phyloP scores from a whole-genome alignment of 495 filamentous ascomycete species.

The Corynascus novoguineensis region DNA sequence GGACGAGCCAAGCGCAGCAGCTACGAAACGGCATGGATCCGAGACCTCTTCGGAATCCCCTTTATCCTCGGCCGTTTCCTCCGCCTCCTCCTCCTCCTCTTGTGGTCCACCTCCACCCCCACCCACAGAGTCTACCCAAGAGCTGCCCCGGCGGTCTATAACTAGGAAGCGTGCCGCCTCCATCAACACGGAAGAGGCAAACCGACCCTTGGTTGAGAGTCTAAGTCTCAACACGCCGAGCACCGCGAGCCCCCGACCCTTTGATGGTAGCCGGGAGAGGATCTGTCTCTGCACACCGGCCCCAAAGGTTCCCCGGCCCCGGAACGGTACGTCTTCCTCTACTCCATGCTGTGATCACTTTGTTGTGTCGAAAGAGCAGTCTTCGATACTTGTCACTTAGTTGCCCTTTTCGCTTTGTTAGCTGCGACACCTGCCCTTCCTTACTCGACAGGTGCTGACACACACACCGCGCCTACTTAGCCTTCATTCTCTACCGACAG shows the following conservation, averaged over 20 bases:
- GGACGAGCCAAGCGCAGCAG: constrained; percentile 5
- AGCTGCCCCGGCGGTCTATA: constrained; percentile 18
- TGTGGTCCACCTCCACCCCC: not conserved
- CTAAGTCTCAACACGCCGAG: constrained; percentile 36
- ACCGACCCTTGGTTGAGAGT: constrained; percentile 38
- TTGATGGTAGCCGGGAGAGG: constrained; percentile 36
- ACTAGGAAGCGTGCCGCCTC: constrained; percentile 44
- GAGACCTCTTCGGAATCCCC: constrained; percentile 2
- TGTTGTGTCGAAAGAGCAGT: not conserved
- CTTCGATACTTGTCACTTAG: constrained; percentile 19
- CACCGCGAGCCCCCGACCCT: constrained; percentile 24
- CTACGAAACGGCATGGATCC: constrained; percentile 8
- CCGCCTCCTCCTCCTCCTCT: no score
- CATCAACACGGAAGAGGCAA: constrained; percentile 44
- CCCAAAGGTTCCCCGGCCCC: constrained; percentile 86
- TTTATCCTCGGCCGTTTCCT: no score
- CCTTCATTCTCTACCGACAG: constrained; percentile 96
- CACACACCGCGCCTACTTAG: constrained; percentile 48
- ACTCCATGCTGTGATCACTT: not conserved
- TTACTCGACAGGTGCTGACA: constrained; percentile 9
- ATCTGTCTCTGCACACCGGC: constrained; percentile 91
- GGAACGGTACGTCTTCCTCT: constrained; percentile 65
- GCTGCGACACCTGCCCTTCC: not conserved
- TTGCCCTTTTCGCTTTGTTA: constrained; percentile 14
- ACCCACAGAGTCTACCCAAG: not conserved